Evolutionary conservation across 129 eudicot species (phyloP).

Genomic region (Oenanthe sinensis): DNA sequence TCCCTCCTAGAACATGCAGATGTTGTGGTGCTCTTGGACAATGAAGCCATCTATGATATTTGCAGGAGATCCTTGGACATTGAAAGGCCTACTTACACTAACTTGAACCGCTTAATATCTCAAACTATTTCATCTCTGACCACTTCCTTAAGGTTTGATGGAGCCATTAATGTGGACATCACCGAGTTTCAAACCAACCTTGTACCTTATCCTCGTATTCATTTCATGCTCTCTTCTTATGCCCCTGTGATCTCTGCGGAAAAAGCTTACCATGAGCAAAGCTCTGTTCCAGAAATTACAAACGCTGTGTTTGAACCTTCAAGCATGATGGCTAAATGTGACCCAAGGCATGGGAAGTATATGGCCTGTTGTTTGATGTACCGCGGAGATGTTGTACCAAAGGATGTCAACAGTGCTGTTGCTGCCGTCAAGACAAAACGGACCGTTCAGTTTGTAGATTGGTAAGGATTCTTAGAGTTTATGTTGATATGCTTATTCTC

Average conservation of each 20-base stretch:
- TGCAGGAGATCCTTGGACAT: constrained; percentile 60
- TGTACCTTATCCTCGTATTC: constrained; percentile 83
- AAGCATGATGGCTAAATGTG: constrained; percentile 87
- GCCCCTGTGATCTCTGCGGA: constrained; percentile 79
- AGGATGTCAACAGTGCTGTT: constrained; percentile 81
- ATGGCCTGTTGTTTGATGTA: constrained; percentile 87
- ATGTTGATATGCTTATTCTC: not conserved
- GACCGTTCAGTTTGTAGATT: constrained; percentile 79
- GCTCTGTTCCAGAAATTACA: constrained; percentile 73
- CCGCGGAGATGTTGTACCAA: constrained; percentile 83
- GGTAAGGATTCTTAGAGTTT: constrained; percentile 27
- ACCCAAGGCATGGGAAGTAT: constrained; percentile 81
- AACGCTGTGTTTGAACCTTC: constrained; percentile 75
- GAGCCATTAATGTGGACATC: constrained; percentile 81
- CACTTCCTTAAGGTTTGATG: constrained; percentile 76
- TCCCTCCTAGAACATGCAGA: constrained; percentile 76
- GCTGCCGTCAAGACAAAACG: constrained; percentile 64
- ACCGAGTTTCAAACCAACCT: constrained; percentile 80
- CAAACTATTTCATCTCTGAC: constrained; percentile 70
- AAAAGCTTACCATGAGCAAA: constrained; percentile 68
- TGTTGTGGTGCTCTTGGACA: constrained; percentile 61
- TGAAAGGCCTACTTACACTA: constrained; percentile 70
- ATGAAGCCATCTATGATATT: constrained; percentile 72
- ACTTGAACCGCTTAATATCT: constrained; percentile 76
- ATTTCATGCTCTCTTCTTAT: constrained; percentile 83